Evolutionary conservation across 2,329 filamentous ascomycete species (phyloP).

Genomic region (Helotiales sp.): DNA sequence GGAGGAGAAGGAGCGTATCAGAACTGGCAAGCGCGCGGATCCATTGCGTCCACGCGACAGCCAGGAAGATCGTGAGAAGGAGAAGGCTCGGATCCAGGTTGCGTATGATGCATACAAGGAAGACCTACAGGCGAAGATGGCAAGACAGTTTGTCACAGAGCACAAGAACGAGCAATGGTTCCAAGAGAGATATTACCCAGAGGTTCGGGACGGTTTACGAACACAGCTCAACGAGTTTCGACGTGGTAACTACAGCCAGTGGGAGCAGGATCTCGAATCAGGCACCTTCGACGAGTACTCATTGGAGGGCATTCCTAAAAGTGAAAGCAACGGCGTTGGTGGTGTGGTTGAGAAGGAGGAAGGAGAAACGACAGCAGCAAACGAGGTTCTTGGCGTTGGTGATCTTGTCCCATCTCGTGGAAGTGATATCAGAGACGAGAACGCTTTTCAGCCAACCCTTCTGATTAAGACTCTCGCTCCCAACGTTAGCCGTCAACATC

Average conservation of each 20-base stretch:
- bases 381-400: conserved; percentile 90
- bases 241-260: conserved; percentile 78
- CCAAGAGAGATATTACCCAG: conserved; percentile 88
- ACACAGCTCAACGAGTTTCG: conserved; percentile 80
- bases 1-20: conserved; percentile 75
- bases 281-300: conserved; percentile 95
- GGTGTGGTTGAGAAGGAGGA: conserved; percentile 92
- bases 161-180: conserved; percentile 99
- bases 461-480: conserved; percentile 98
- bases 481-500: conserved; percentile 89
- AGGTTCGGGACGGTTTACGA: conserved; percentile 77
- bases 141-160: conserved; percentile 84
- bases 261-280: conserved; percentile 84
- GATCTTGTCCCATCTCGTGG: conserved; percentile 85
- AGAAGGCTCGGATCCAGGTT: conserved; percentile 77
- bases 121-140: conserved; percentile 77
- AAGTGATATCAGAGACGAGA: conserved; percentile 88
- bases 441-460: conserved; percentile 85
- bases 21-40: conserved; percentile 71
- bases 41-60: conserved; percentile 66
- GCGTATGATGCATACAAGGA: conserved; percentile 72
- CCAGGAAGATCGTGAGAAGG: conserved; percentile 77
- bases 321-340: conserved; percentile 84
- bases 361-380: conserved; percentile 87
- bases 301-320: conserved; percentile 91